phyloP scores from a whole-genome alignment of 345 rosid genomes.

The Populus nigra region DNA sequence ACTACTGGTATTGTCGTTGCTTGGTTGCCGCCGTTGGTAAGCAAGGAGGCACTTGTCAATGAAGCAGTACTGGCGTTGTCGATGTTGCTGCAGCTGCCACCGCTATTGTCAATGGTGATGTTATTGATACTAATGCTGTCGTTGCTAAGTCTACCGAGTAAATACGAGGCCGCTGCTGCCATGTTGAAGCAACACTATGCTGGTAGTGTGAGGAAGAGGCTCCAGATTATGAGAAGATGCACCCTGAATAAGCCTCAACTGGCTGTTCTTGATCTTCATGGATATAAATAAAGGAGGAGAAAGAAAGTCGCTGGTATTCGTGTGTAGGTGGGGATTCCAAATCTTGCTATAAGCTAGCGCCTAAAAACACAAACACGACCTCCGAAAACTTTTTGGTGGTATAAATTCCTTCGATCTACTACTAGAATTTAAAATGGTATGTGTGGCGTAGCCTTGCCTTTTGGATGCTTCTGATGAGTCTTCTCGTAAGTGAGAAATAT shows the following conservation, averaged over 20 bases:
- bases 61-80: neutral
- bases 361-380: constrained; percentile 31
- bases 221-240: neutral
- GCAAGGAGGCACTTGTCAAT: neutral
- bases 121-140: neutral
- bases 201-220: neutral
- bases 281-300: neutral
- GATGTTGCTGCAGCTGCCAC: neutral
- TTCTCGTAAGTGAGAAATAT: constrained; percentile 1
- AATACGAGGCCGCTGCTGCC: neutral
- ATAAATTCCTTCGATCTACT: neutral
- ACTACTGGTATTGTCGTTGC: neutral
- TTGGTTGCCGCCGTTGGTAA: neutral
- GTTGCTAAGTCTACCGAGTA: neutral
- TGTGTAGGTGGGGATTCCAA: neutral
- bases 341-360: neutral
- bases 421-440: neutral
- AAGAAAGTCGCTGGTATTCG: too few species aligned
- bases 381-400: constrained; percentile 22
- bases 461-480: constrained; percentile 31
- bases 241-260: neutral
- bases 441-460: constrained; percentile 15
- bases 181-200: constrained; percentile 6
- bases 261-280: constrained; percentile 13
- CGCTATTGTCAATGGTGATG: constrained; percentile 11